Evolutionary conservation across 2,329 filamentous ascomycete genomes (phyloP), one percentile per base, ranked within the genome.

Genomic region (Colletotrichum tanaceti): DNA sequence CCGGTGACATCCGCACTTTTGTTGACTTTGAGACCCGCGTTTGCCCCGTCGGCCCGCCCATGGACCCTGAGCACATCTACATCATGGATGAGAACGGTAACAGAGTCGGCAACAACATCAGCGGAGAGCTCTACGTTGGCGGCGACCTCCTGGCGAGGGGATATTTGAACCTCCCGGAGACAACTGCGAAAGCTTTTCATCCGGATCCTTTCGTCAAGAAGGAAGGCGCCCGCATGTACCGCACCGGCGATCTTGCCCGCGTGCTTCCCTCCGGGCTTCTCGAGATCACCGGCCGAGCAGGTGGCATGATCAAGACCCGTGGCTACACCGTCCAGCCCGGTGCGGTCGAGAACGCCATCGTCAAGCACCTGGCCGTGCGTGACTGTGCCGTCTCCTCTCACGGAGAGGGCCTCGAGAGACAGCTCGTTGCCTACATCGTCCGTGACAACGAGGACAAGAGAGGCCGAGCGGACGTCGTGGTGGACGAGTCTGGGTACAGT

Each of bases 101-200:
- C 59, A 85, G 83, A 73, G 88, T 94, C 4, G 83, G 86, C 10
- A 75, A 80, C 6, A 92, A 91, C 9, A 81, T 83, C 2, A 88
- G 84, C 65, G 92, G 92, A 50, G 92, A 96, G 79, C 83, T 96
- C 1, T 93, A 89, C 70, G 86, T 95, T 18, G 92, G 91, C 54
- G 93, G 93, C n/a, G 80, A 84, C 22, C 82, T 94, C 66, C 83
- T 94, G 52, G 92, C 92, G 16, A 86, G 91, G 64, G 92, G 90
- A 52, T 96, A 96, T 74, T 86, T 94, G 60, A 94, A 94, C 72
- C 85, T 90, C n/a, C 90, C 91, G 0, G 92, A 95, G 74, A 90
- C 89, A 0, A 95, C 93, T 0, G 89, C 89, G 7, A 89, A 90
- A 75, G 89, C 90, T 0, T 95, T 96, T 77, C 83, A 87, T 14